phyloP scores from a whole-genome alignment of 2,329 filamentous ascomycete species.

The Exutisphaerella laricina region DNA sequence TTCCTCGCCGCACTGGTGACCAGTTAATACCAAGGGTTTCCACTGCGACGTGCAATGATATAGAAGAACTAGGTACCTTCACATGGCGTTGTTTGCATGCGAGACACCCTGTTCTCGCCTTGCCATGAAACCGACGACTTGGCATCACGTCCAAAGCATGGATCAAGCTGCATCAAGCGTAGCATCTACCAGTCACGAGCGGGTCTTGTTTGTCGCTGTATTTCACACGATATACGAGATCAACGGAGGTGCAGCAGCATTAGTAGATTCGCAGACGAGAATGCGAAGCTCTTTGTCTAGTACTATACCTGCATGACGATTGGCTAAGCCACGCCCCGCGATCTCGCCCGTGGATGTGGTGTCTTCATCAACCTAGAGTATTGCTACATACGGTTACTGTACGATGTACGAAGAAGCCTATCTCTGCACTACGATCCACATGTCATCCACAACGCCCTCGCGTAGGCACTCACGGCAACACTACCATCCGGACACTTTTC shows the following conservation, averaged over 20 bases:
- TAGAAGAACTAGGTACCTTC: too few species aligned
- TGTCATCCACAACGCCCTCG: background rate
- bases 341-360: too few species aligned
- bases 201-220: too few species aligned
- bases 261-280: background rate
- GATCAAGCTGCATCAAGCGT: background rate
- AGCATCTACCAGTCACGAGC: too few species aligned
- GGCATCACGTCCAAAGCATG: conserved; percentile 22
- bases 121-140: conserved; percentile 27
- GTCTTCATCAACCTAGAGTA: too few species aligned
- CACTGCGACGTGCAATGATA: background rate
- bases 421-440: background rate
- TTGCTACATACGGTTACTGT: background rate
- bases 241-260: background rate
- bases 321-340: background rate
- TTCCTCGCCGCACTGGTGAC: conserved; percentile 26
- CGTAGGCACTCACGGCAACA: background rate
- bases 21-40: conserved; percentile 8
- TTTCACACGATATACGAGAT: conserved; percentile 13
- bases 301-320: background rate
- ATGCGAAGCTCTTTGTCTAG: background rate
- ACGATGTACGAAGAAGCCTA: background rate
- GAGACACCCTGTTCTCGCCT: conserved; percentile 24
- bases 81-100: conserved; percentile 28
- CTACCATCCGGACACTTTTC: background rate